Base-by-base conservation (phyloP, 2,329 filamentous ascomycete genomes). In the Botrytis squamosa region DNA sequence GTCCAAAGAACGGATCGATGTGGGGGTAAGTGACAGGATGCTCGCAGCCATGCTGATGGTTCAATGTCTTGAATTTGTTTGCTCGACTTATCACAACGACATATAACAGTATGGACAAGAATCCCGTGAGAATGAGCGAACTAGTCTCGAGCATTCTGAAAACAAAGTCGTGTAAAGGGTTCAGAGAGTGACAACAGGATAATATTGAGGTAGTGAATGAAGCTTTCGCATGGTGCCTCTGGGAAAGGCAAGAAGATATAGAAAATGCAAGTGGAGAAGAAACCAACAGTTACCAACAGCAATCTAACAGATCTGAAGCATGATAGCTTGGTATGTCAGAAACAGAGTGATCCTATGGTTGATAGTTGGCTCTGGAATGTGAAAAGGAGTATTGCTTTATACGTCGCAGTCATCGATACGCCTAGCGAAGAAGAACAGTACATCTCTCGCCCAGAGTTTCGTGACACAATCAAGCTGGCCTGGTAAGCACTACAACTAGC, bases 1-100 rank as follows among this genome's bases (percentile, higher is more conserved):
- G 40, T 49, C 42, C 69, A 49, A 71, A 71, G 29, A 71, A 20
- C 14, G 69, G 69, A 63, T 71, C 69, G 22, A 71, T 29, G 42
- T 71, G 69, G n/a, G 49, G 60, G 29, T 73, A 73, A 55, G 36
- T 71, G 1, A 49, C 6, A 25, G 63, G 42, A 49, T 36, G 63
- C 29, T 18, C 36, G 22, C 55, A 55, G 1, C 36, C 49, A 57
- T 29, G 46, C 38, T 33, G 65, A 38, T 12, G 22, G 46, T 20
- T 52, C 25, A 12, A 44, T 46, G n/a, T 14, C 42, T 49, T 66
- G 38, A 40, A 25, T 63, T 63, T 63, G 9, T n/a, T 63, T 6
- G 63, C 29, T 49, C 63, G 42, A 16, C 29, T 36, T 5, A 7
- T 49, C 42, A 49, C 44, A 46, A 46, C 63, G n/a, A 46, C 42